These are phyloP conservation scores for Boletus huronensis DNA, from an alignment of 768 basidiomycete genomes.

Conservation along the genomic window DNA sequence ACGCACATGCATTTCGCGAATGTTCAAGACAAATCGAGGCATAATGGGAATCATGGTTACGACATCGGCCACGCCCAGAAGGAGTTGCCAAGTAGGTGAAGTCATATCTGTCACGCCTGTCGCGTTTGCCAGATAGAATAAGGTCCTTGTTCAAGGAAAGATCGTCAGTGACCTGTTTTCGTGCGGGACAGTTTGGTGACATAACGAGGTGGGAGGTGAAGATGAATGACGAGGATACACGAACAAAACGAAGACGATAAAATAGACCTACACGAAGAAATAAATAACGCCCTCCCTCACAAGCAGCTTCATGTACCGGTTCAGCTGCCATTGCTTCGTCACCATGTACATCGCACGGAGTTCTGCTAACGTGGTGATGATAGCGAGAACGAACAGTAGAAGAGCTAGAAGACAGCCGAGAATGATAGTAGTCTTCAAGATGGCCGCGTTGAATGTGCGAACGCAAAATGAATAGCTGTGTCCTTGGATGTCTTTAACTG, in stretches of 20 bases:
- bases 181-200: neutral
- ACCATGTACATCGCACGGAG: neutral
- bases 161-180: neutral
- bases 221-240: neutral
- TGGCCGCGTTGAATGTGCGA: neutral
- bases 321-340: neutral
- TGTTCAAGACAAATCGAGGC: neutral
- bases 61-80: rapidly evolving
- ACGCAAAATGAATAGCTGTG: neutral
- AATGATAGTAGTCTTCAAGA: neutral
- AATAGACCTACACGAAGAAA: neutral
- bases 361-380: neutral
- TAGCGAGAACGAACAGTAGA: neutral
- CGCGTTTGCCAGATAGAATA: neutral
- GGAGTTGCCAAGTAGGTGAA: neutral
- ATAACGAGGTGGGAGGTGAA: neutral
- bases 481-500: neutral
- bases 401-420: neutral
- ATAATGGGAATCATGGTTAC: neutral
- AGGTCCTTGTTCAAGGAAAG: neutral
- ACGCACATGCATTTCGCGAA: neutral
- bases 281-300: neutral
- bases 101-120: too few species aligned
- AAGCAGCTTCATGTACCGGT: neutral
- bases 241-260: neutral